These are phyloP conservation scores for Blastobotrys arbuscula DNA, from an alignment of 1,139 yeast genomes.

Conservation along the genomic window DNA sequence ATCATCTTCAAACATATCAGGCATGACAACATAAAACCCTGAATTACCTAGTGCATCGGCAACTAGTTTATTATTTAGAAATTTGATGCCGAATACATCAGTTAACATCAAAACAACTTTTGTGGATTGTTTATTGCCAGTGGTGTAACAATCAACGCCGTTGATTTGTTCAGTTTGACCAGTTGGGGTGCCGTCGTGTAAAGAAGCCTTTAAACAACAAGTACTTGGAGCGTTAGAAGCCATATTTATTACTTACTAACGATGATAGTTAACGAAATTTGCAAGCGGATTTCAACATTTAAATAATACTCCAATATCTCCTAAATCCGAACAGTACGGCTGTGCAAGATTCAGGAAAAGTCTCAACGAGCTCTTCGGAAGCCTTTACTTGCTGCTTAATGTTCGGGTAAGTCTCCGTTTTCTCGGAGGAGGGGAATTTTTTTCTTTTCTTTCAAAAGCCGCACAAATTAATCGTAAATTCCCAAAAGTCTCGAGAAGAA, in stretches of 20 bases:
- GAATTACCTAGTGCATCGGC: conserved; percentile 68
- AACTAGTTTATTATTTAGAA: conserved; percentile 50
- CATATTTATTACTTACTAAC: conserved; percentile 26
- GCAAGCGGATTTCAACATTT: no score
- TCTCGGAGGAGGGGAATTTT: no score
- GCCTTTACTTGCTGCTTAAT: no score
- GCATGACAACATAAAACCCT: conserved; percentile 61
- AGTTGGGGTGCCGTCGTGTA: conserved; percentile 32
- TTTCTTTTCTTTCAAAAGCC: neutral
- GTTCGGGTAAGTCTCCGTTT: no score
- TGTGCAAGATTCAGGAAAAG: no score
- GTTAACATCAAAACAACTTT: conserved; percentile 56
- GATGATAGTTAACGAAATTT: no score
- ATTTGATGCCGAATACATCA: conserved; percentile 61
- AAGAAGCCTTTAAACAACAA: conserved; percentile 30
- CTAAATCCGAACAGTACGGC: no score
- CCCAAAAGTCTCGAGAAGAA: neutral
- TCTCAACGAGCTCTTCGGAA: no score
- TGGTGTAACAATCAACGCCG: conserved; percentile 52
- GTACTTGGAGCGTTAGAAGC: conserved; percentile 29
- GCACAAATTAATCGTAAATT: no score
- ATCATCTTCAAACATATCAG: conserved; percentile 67
- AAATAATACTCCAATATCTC: no score
- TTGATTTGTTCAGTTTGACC: conserved; percentile 43
- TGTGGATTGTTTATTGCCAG: conserved; percentile 44